Base-by-base conservation (phyloP, 2,329 filamentous ascomycete species). In the Aspergillus ruber region DNA sequence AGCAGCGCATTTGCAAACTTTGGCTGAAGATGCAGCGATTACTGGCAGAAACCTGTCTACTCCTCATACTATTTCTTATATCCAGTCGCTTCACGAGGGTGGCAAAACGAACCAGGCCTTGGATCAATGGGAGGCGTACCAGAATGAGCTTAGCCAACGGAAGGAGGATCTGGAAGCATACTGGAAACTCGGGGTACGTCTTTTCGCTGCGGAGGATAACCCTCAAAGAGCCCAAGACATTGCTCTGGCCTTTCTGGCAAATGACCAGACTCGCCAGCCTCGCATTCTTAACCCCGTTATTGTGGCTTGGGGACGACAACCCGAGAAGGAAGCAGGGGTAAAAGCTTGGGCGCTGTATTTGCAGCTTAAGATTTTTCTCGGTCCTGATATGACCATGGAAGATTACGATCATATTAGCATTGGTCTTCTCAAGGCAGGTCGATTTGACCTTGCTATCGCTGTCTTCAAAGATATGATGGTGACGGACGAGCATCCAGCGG, bases 381-480 rank as follows among this genome's bases (percentile, higher is more conserved):
- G 79, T 1, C 61, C 74, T 20, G 67, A 75, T 1, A 84, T 90
- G 70, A 79, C 74, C 3, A 82, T 90, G 59, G 71, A 81, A 15
- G 86, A 94, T 60, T 94, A 90, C 57, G 89, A 95, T 63, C 73
- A 79, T 50, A 77, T 90, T 32, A 83, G 85, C 42, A 77, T 84
- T 17, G 80, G 79, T 40, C 88, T 95, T 59, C 70, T 95, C 21
- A 74, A 82, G 18, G 77, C 81, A 6, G 79, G 82, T 45, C 76
- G 83, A 49, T 74, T 81, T 5, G 79, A 85, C 50, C 77, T 83
- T 50, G 88, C 87, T 1, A 76, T 91, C 46, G 80, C 82, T 45
- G 81, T 88, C 0, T 95, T 95, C 65, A 87, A 85, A 56, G 88
- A 95, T 64, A 94, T 95, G 89, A 90, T 95, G 82, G 80, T 82